These are phyloP conservation scores for Pyrenophora tritici-repentis DNA, from an alignment of 2,329 filamentous ascomycete species.

Conservation along the genomic window DNA sequence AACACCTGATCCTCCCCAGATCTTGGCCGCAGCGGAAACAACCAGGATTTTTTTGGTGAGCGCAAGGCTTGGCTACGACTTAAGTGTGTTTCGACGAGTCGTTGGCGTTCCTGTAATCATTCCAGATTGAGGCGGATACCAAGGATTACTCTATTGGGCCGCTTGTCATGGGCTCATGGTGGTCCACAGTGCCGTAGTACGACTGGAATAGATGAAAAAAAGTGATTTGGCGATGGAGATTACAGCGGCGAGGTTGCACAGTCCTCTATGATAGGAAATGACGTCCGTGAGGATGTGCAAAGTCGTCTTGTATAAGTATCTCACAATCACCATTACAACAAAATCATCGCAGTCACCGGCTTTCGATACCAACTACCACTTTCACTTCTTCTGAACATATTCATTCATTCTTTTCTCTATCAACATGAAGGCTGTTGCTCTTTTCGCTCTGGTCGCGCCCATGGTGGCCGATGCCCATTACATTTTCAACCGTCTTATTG, in stretches of 20 bases:
- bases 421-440: conserved; percentile 38
- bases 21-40: conserved; percentile 16
- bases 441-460: conserved; percentile 34
- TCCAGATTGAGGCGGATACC: conserved; percentile 11
- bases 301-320: conserved; percentile 5
- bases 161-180: conserved; percentile 3
- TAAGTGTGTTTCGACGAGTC: conserved; percentile 12
- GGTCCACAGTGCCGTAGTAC: conserved; percentile 1
- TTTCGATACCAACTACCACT: conserved; percentile 10
- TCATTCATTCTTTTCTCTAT: conserved; percentile 7
- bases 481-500: conserved; percentile 46
- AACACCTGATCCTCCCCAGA: conserved; percentile 16
- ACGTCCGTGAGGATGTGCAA: neutral
- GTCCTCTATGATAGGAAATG: neutral
- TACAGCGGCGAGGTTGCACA: conserved; percentile 1
- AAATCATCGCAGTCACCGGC: conserved; percentile 10
- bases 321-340: neutral
- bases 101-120: conserved; percentile 16
- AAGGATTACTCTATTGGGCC: neutral
- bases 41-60: conserved; percentile 3
- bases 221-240: conserved; percentile 1
- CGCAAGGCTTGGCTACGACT: conserved; percentile 12
- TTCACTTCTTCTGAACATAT: conserved; percentile 17
- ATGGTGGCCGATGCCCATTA: conserved; percentile 40
- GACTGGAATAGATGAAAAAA: conserved; percentile 13